A percentile compares a stretch with the other conserved stretches of the same genome.
These are phyloP conservation scores for Pachysolen tannophilus DNA, from an alignment of 805 yeast species.

Conservation along the genomic window DNA sequence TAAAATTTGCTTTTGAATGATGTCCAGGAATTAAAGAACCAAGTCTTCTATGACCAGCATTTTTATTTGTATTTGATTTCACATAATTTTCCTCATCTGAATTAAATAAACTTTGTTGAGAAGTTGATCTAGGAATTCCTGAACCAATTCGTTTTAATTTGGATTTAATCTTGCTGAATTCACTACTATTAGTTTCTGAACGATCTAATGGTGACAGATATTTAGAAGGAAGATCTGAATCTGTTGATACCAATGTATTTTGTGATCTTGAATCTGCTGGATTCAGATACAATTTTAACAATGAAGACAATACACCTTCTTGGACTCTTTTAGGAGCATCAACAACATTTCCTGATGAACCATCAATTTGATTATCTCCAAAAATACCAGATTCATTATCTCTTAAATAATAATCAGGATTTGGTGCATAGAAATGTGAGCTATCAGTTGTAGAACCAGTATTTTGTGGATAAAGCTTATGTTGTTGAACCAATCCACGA, in stretches of 20 bases:
- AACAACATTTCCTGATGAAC: conserved; percentile 31
- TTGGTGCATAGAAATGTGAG: conserved; percentile 13
- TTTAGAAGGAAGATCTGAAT: conserved; percentile 12
- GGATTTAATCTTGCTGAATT: conserved; percentile 13
- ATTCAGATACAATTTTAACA: conserved; percentile 61
- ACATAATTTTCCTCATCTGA: conserved; percentile 14
- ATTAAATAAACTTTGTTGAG: conserved; percentile 1
- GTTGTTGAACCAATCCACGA: conserved; percentile 41
- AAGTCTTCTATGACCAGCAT: conserved; percentile 10
- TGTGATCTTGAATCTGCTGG: conserved; percentile 16
- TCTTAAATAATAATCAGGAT: conserved; percentile 27
- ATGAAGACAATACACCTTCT: conserved; percentile 80
- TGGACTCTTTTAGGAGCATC: conserved; percentile 62
- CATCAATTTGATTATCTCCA: conserved; percentile 5
- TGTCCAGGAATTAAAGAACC: conserved; percentile 2
- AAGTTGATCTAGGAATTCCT: conserved; percentile 2
- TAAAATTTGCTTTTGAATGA: neutral
- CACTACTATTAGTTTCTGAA: conserved; percentile 9
- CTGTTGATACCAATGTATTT: conserved; percentile 10
- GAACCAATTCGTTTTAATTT: conserved; percentile 12
- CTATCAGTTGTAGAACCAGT: conserved; percentile 10
- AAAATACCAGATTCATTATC: conserved; percentile 23
- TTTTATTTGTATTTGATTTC: conserved; percentile 8
- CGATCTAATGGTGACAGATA: neutral
- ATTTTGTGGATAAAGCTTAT: conserved; percentile 23